phyloP scores from a whole-genome alignment of 306 rosid genomes.

The Carpinus fangiana region DNA sequence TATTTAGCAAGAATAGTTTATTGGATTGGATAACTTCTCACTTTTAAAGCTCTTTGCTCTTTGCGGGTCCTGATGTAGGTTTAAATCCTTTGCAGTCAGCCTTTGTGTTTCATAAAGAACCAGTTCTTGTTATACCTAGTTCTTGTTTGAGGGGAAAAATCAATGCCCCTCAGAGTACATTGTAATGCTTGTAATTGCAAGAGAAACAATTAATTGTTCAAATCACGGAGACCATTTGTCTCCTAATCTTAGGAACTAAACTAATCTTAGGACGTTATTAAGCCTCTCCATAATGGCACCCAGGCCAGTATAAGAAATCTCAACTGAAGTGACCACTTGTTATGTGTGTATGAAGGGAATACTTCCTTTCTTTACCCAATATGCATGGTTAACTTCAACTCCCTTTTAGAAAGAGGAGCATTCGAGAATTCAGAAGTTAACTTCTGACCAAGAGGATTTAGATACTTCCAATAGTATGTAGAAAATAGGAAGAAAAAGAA shows the following conservation, averaged over 20 bases:
- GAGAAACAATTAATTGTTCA: neutral
- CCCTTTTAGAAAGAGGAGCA: neutral
- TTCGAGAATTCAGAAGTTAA: neutral
- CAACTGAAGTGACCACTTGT: neutral
- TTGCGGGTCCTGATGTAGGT: neutral
- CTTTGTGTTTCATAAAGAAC: neutral
- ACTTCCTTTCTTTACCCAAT: neutral
- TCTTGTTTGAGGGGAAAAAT: neutral
- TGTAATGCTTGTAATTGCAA: neutral
- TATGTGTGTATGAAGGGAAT: neutral
- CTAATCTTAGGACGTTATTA: neutral
- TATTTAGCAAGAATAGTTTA: neutral
- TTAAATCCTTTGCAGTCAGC: neutral
- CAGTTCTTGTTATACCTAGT: neutral
- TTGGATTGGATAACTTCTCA: slow-evolving; percentile 1
- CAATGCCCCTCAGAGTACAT: neutral
- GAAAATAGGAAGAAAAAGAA: neutral
- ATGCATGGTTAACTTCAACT: neutral
- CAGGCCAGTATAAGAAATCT: neutral
- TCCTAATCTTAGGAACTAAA: neutral
- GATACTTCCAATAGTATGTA: neutral
- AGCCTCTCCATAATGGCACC: neutral
- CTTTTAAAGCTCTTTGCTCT: neutral
- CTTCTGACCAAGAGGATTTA: neutral
- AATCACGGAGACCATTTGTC: neutral